Conservation (phyloP, 2,329 filamentous ascomycete genomes). For the Colletotrichum musae region DNA sequence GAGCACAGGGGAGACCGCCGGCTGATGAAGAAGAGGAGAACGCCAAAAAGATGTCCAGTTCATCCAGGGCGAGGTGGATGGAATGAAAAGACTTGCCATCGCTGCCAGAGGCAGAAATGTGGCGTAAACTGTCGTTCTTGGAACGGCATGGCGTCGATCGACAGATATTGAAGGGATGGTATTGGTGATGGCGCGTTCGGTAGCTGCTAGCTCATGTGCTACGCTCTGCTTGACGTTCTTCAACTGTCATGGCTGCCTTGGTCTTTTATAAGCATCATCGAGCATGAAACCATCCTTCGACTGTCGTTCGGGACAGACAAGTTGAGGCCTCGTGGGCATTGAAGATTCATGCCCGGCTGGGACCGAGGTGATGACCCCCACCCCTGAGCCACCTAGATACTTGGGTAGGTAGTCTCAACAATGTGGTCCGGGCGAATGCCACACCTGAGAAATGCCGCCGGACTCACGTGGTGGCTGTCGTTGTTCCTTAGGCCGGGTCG, state of each 20-base stretch:
- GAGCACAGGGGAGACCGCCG: neutral
- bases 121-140: conserved; percentile 29
- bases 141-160: conserved; percentile 34
- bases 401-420: neutral
- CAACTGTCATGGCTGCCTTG: neutral
- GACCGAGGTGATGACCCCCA: no score
- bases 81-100: conserved; percentile 28
- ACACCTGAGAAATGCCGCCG: neutral
- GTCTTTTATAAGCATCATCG: neutral
- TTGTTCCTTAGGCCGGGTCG: neutral
- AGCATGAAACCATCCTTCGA: neutral
- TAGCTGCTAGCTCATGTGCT: conserved; percentile 14
- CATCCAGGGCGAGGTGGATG: conserved; percentile 22
- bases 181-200: conserved; percentile 31
- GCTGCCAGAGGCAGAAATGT: conserved; percentile 24
- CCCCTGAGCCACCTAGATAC: no score
- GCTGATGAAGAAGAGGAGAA: conserved; percentile 7
- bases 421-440: no score
- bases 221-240: conserved; percentile 17
- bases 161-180: conserved; percentile 39
- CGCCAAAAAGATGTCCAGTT: conserved; percentile 18
- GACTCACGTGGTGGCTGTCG: neutral
- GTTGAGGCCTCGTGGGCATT: neutral
- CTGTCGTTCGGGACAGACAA: conserved; percentile 3
- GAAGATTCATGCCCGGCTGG: neutral